Conservation (phyloP, 2,329 filamentous ascomycete species). For the Monilinia aucupariae region DNA sequence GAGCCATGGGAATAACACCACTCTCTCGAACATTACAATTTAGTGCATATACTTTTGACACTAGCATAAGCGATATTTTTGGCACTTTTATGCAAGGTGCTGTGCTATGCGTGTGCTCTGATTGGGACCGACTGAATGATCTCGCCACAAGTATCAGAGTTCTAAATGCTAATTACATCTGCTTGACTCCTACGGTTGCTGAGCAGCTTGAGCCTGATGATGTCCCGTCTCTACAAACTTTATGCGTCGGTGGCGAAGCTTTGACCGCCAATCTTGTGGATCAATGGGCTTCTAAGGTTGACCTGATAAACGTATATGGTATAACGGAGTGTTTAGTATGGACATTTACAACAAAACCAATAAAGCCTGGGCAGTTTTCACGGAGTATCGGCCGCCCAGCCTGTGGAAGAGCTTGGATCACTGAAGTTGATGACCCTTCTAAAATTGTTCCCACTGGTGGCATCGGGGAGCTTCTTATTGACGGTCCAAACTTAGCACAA, state of each 20-base stretch:
- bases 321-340: background rate
- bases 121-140: slow-evolving; percentile 20
- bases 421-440: background rate
- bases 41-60: slow-evolving; percentile 17
- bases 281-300: slow-evolving; percentile 36
- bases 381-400: background rate
- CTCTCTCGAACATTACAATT: slow-evolving; percentile 13
- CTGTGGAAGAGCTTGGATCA: background rate
- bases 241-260: slow-evolving; percentile 28
- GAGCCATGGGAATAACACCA: background rate
- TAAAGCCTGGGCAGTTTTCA: background rate
- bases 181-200: slow-evolving; percentile 31
- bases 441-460: background rate
- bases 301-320: slow-evolving; percentile 41
- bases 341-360: background rate
- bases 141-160: slow-evolving; percentile 30
- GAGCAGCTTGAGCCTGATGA: slow-evolving; percentile 21
- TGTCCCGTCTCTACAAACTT: slow-evolving; percentile 23
- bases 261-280: slow-evolving; percentile 37
- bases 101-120: background rate
- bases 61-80: slow-evolving; percentile 14
- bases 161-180: slow-evolving; percentile 23
- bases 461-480: slow-evolving; percentile 31
- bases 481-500: slow-evolving; percentile 36
- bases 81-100: slow-evolving; percentile 31